Evolutionary conservation across 2,329 filamentous ascomycete species (phyloP).

Genomic region (Aspergillus aculeatus): DNA sequence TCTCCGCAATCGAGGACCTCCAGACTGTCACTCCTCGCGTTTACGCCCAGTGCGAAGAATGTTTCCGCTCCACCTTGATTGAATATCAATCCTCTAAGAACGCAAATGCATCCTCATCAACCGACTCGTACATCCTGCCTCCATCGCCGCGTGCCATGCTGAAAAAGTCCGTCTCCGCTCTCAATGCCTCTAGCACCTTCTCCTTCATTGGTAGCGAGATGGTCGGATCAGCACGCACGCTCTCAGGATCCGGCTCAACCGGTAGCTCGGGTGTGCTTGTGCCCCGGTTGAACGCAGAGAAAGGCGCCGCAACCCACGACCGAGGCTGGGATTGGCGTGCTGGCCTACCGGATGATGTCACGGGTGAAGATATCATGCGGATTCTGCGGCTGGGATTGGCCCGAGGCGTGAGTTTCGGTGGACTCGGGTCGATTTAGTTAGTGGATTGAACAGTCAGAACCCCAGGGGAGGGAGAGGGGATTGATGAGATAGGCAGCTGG

Average conservation of each 20-base stretch:
- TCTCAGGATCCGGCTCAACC: slow-evolving; percentile 48
- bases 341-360: slow-evolving; percentile 56
- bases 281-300: slow-evolving; percentile 25
- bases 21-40: slow-evolving; percentile 73
- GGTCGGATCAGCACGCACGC: slow-evolving; percentile 50
- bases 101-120: slow-evolving; percentile 11
- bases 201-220: slow-evolving; percentile 73
- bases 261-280: slow-evolving; percentile 54
- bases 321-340: slow-evolving; percentile 73
- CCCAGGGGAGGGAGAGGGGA: too few relatives aligned
- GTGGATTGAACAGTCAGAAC: background rate
- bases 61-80: slow-evolving; percentile 72
- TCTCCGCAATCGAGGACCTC: slow-evolving; percentile 77
- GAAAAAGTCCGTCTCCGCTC: slow-evolving; percentile 58
- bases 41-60: slow-evolving; percentile 72
- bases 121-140: slow-evolving; percentile 26
- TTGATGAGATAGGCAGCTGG: background rate
- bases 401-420: slow-evolving; percentile 59
- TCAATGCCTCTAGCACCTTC: slow-evolving; percentile 60
- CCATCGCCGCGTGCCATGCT: slow-evolving; percentile 66
- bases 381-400: slow-evolving; percentile 72
- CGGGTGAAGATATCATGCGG: slow-evolving; percentile 68
- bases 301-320: slow-evolving; percentile 37
- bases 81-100: slow-evolving; percentile 61
- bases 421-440: slow-evolving; percentile 23